Percentiles rank a stretch among this genome's conserved stretches.
Evolutionary conservation across 495 filamentous ascomycete genomes (phyloP).

Genomic region (Podospora fimiseda): DNA sequence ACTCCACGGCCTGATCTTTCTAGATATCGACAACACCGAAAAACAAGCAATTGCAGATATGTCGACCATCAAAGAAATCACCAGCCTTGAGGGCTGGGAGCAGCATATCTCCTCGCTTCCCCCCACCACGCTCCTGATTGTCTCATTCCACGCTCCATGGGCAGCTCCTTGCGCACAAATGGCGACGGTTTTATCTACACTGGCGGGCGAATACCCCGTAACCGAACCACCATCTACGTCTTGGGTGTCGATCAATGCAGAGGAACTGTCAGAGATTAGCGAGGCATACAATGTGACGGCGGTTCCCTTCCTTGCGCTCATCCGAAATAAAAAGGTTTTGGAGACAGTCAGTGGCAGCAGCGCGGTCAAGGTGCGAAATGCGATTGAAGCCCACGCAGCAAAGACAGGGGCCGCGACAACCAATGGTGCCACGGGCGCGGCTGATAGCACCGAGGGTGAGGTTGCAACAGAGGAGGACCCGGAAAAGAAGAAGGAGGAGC

Average conservation of each 20-base stretch:
- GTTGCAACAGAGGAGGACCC: conserved; percentile 32
- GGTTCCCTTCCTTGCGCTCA: conserved; percentile 83
- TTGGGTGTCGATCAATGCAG: conserved; percentile 85
- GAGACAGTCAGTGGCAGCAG: conserved; percentile 85
- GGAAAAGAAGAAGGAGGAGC: conserved; percentile 65
- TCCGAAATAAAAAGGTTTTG: conserved; percentile 61
- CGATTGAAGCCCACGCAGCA: conserved; percentile 72
- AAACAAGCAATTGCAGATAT: conserved; percentile 32
- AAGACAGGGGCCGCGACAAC: conserved; percentile 18
- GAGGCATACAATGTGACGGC: conserved; percentile 89
- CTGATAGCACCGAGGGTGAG: conserved; percentile 12
- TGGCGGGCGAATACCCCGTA: conserved; percentile 73
- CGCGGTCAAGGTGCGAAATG: conserved; percentile 68
- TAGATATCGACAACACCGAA: background rate
- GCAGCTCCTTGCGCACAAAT: conserved; percentile 94
- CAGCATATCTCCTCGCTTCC: conserved; percentile 57
- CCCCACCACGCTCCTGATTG: no score
- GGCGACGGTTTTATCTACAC: conserved; percentile 74
- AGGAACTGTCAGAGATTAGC: conserved; percentile 79
- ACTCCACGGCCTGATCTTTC: no score
- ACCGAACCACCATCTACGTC: conserved; percentile 58
- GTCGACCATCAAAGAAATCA: conserved; percentile 71
- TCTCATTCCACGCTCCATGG: conserved; percentile 95
- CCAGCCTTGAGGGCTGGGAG: conserved; percentile 60
- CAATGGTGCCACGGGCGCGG: conserved; percentile 24